Evolutionary conservation across 208 protist genomes (phyloP).

Genomic region (Acanthamoeba castellanii): DNA sequence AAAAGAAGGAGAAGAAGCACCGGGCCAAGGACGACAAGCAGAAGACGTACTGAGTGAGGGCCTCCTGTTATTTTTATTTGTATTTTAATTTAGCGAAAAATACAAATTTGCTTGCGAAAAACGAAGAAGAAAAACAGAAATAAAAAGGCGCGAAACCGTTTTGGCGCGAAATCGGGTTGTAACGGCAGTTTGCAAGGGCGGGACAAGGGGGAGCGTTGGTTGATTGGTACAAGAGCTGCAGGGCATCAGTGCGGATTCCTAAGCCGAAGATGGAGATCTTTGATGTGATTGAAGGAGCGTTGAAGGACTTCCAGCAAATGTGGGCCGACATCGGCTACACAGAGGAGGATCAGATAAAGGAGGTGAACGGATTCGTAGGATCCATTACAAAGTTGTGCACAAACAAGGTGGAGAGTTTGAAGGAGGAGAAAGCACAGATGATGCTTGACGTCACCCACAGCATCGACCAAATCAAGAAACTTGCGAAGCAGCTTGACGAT

Average conservation of each 20-base stretch:
- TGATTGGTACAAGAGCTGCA: not conserved
- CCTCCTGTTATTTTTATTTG: not conserved
- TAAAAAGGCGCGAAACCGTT: not conserved
- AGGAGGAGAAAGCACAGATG: not conserved
- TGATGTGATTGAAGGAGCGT: not conserved
- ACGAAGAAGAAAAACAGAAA: not conserved
- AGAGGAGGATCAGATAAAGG: not conserved
- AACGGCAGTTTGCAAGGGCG: not conserved
- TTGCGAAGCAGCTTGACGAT: conserved; percentile 8
- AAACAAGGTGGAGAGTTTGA: not conserved
- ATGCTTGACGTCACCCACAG: not conserved
- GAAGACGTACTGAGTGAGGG: not conserved
- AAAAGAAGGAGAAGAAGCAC: not conserved
- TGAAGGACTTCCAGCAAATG: not conserved
- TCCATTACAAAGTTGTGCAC: not conserved
- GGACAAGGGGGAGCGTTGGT: not conserved
- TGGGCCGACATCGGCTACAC: conserved; percentile 34
- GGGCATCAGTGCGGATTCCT: too few relatives aligned
- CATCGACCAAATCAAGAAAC: conserved; percentile 5
- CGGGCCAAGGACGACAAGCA: not conserved
- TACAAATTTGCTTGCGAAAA: not conserved
- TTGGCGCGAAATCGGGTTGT: not conserved
- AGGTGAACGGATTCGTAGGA: not conserved
- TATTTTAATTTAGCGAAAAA: too few relatives aligned
- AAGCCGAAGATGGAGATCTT: conserved; percentile 2